Evolutionary conservation across 768 basidiomycete species (phyloP).

Genomic region (Cystofilobasidium macerans): DNA sequence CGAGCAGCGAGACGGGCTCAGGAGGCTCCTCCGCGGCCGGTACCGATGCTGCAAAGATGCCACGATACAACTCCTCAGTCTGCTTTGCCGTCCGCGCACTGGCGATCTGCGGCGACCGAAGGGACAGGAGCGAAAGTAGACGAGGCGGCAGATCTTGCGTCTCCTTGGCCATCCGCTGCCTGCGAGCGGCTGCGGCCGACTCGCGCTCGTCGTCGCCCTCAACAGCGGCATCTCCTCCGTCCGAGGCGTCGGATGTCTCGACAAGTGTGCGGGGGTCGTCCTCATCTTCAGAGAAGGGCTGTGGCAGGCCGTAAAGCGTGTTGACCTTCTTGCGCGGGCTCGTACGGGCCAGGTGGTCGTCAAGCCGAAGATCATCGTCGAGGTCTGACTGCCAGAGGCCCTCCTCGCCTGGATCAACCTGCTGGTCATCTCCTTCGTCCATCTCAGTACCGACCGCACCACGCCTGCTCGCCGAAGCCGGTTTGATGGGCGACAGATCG

Average conservation of each 20-base stretch:
- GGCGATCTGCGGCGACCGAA: conserved; percentile 19
- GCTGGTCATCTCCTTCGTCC: neutral
- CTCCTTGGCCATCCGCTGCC: neutral
- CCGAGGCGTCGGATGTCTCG: neutral
- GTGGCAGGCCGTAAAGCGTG: neutral
- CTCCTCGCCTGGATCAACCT: neutral
- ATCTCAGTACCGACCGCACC: neutral
- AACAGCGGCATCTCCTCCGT: neutral
- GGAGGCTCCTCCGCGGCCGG: neutral
- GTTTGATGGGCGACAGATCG: too few species aligned
- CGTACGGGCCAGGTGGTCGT: neutral
- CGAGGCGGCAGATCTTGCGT: conserved; percentile 20
- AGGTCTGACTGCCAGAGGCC: neutral
- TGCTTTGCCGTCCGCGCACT: neutral
- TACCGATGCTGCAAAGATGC: conserved; percentile 7
- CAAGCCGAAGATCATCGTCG: neutral
- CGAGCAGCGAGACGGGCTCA: neutral
- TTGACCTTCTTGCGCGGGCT: conserved; percentile 1
- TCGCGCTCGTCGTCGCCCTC: neutral
- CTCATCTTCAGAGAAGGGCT: neutral
- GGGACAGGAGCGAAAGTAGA: conserved; percentile 23
- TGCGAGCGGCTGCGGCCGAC: neutral
- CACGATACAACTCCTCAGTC: conserved; percentile 2
- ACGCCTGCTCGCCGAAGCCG: too few species aligned
- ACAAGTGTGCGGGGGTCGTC: neutral